Evolutionary conservation across 352 stramenopile species (phyloP).

Genomic region (Globisporangium barbulae): DNA sequence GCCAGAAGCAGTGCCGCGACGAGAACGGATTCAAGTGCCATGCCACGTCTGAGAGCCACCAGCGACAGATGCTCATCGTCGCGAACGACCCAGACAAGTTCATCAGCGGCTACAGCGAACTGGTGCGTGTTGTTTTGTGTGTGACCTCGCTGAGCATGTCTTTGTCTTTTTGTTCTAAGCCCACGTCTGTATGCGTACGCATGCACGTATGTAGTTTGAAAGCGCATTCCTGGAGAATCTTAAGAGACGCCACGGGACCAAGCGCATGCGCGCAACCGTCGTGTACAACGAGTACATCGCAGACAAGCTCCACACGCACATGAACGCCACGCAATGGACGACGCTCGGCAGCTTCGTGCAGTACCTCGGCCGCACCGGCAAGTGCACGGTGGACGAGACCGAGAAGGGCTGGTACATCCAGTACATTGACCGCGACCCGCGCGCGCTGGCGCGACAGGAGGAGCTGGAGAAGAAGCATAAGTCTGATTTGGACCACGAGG

Average conservation of each 20-base stretch:
- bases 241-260: conserved; percentile 92
- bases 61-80: conserved; percentile 99
- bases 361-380: conserved; percentile 97
- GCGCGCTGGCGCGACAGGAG: conserved; percentile 87
- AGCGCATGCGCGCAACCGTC: conserved; percentile 94
- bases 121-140: conserved; percentile 21
- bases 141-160: conserved; percentile 1
- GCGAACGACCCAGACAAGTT: conserved; percentile 94
- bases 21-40: conserved; percentile 99
- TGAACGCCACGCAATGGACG: conserved; percentile 99
- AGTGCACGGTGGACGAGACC: conserved; percentile 97
- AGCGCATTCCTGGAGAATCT: conserved; percentile 94
- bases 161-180: neutral
- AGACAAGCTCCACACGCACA: conserved; percentile 99
- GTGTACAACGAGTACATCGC: conserved; percentile 99
- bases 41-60: conserved; percentile 95
- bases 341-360: conserved; percentile 97
- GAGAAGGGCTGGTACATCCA: conserved; percentile 98
- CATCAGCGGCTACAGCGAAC: conserved; percentile 89
- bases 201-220: conserved; percentile 89
- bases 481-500: conserved; percentile 89
- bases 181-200: neutral
- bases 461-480: conserved; percentile 84
- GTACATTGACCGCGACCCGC: conserved; percentile 94
- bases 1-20: conserved; percentile 99